Conservation (phyloP, 768 basidiomycete genomes). For the Ephemerocybe angulata region DNA sequence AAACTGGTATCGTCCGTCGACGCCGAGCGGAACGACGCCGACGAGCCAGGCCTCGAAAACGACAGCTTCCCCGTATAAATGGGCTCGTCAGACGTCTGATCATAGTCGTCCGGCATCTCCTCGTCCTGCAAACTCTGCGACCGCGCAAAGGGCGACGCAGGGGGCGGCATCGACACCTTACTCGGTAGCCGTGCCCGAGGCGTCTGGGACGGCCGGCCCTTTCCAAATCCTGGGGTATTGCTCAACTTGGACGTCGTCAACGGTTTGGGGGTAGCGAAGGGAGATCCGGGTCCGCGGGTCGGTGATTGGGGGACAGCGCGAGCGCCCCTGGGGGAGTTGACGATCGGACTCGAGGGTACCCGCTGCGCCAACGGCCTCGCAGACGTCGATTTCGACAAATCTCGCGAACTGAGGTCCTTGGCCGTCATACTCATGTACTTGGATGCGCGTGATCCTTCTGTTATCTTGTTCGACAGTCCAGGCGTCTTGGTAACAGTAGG, state of each 20-base stretch:
- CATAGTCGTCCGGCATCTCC: not conserved
- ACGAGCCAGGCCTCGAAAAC: conserved; percentile 37
- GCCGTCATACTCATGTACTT: conserved; percentile 85
- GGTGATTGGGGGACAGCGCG: conserved; percentile 30
- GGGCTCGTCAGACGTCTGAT: not conserved
- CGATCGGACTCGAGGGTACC: conserved; percentile 10
- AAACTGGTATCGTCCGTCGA: conserved; percentile 33
- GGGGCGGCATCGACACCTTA: conserved; percentile 78
- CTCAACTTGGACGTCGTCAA: conserved; percentile 27
- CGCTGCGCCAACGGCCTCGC: conserved; percentile 21
- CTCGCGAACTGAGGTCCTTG: conserved; percentile 55
- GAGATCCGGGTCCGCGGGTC: conserved; percentile 51
- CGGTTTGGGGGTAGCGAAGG: conserved; percentile 68
- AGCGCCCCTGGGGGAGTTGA: not conserved
- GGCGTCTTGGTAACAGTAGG: conserved; percentile 28
- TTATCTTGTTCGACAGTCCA: conserved; percentile 48
- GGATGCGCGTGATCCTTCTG: conserved; percentile 80
- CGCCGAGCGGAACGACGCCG: conserved; percentile 32
- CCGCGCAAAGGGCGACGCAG: conserved; percentile 51
- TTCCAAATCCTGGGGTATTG: conserved; percentile 14
- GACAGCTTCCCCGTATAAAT: conserved; percentile 6
- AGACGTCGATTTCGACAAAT: too few species aligned
- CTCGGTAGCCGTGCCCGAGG: conserved; percentile 69
- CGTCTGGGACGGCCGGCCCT: conserved; percentile 43
- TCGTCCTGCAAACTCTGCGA: not conserved